Evolutionary conservation across 1,139 yeast genomes (phyloP).

Genomic region (Candida sanyaensis): DNA sequence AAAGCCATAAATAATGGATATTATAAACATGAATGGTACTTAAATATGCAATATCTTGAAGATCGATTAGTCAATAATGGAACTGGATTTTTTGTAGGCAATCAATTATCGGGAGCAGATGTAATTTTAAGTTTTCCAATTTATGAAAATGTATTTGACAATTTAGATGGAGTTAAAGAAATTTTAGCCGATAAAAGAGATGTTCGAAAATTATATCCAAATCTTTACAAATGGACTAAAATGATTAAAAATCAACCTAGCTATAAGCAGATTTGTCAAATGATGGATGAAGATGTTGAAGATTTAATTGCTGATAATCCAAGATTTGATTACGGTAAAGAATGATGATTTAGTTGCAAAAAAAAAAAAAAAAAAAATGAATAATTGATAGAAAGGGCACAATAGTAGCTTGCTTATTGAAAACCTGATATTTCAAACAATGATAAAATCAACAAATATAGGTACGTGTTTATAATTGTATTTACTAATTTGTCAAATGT

Average conservation of each 20-base stretch:
- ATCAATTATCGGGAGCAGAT: constrained; percentile 61
- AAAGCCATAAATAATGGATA: constrained; percentile 44
- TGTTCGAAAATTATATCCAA: constrained; percentile 29
- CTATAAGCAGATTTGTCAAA: constrained; percentile 28
- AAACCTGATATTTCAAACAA: too few relatives aligned
- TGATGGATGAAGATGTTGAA: constrained; percentile 32
- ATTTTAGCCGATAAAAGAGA: constrained; percentile 36
- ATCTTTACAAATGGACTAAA: constrained; percentile 41
- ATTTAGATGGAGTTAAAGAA: constrained; percentile 36
- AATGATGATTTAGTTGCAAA: background rate
- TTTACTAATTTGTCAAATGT: too few relatives aligned
- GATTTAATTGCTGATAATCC: constrained; percentile 17
- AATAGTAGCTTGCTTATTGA: too few relatives aligned
- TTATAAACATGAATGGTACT: constrained; percentile 43
- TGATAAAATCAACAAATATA: too few relatives aligned
- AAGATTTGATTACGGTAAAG: constrained; percentile 14
- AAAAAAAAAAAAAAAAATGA: too few relatives aligned
- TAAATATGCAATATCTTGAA: constrained; percentile 45
- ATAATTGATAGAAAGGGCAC: too few relatives aligned
- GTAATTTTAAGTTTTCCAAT: constrained; percentile 51
- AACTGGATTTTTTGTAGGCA: constrained; percentile 56
- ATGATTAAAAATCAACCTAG: constrained; percentile 32
- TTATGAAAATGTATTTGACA: constrained; percentile 44
- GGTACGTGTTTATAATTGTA: too few relatives aligned
- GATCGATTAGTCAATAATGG: constrained; percentile 36